These are phyloP conservation scores for Xylaria sp. DNA, from an alignment of 2,329 filamentous ascomycete species.

Conservation along the genomic window DNA sequence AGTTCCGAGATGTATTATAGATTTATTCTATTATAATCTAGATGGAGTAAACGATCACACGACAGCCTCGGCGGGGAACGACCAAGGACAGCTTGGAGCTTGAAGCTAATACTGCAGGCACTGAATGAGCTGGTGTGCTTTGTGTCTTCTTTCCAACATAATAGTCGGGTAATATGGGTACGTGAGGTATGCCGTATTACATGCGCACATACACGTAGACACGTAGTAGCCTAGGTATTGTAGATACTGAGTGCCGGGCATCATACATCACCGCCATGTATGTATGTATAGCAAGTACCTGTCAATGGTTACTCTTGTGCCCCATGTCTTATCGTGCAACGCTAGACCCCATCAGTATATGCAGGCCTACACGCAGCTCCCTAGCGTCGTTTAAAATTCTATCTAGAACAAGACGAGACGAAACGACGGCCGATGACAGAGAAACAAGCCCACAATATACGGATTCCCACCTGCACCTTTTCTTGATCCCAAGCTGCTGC, in stretches of 20 bases:
- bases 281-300: no score
- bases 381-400: slow-evolving; percentile 30
- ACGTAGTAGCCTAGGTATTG: no score
- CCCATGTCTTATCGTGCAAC: slow-evolving; percentile 2
- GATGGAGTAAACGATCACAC: slow-evolving; percentile 5
- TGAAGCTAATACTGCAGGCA: background rate
- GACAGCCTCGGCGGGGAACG: background rate
- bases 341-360: slow-evolving; percentile 28
- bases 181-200: background rate
- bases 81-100: background rate
- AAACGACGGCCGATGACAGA: slow-evolving; percentile 13
- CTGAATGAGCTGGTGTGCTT: background rate
- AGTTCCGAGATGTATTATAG: background rate
- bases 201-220: no score
- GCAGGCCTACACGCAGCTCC: slow-evolving; percentile 2
- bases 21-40: background rate
- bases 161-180: background rate
- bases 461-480: slow-evolving; percentile 12
- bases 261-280: no score
- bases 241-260: no score
- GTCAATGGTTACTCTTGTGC: background rate
- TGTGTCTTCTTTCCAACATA: background rate
- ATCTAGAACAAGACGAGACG: background rate
- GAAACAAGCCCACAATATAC: slow-evolving; percentile 23
- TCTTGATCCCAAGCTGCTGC: slow-evolving; percentile 16